Evolutionary conservation across 768 basidiomycete genomes (phyloP), one percentile per base, ranked within the genome.

Genomic region (Leccinum imitatum): DNA sequence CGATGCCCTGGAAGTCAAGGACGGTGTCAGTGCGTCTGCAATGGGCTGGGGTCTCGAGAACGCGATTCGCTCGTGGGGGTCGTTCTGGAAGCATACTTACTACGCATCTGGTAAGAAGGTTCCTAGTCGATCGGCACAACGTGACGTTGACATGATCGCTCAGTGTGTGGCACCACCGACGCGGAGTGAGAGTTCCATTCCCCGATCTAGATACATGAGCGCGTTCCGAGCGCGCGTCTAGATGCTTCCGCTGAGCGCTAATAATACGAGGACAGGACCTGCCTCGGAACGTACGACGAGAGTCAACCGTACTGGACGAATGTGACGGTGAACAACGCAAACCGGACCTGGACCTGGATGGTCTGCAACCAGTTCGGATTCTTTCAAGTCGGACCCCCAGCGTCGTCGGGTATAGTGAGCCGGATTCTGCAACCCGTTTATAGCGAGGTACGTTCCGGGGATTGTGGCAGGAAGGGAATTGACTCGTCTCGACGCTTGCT

Each of bases 341-440:
- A 62, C 4, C 80, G 89, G 30, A 88, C 89, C 3, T 91, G 89
- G 88, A 72, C 75, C 59, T 90, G 89, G 89, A 84, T 88, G 67
- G 82, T 87, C 5, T 90, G 89, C 67, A 89, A 87, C 65, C 81
- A 90, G 74, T 80, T 90, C 2, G 89, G 89, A 27, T 88, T 62
- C 59, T 76, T 68, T 61, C 74, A 73, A 60, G 76, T 71, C 4
- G 73, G 78, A 35, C 78, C 79, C 6, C 80, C 80, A 6, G 1
- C 37, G 37, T 15, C 39, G 33, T 13, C 33, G 17, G 39, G 14
- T 15, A 47, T 23, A 19, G 46, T 47, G 21, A 47, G 46, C 21
- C 46, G 46, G 6, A 47, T 47, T 6, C 46, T 47, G 13, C 46
- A 47, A 19, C 46, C 19, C 8, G 13, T 14, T 11, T 47, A 47